Base-by-base conservation (phyloP, 1,284 basidiomycete genomes). In the Ceratobasidium sp. region DNA sequence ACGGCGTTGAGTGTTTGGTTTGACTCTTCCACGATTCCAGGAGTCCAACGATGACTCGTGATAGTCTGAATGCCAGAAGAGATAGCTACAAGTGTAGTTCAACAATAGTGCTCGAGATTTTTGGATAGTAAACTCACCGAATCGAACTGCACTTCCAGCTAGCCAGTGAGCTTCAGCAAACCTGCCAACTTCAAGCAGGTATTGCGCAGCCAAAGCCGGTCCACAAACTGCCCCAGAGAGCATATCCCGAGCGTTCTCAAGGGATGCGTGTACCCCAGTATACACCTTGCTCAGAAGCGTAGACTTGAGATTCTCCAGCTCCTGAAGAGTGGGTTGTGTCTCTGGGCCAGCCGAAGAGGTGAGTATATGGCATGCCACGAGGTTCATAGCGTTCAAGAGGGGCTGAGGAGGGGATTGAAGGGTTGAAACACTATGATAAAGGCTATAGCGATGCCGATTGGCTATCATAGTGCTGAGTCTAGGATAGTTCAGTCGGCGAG, bases 121-220 rank as follows among this genome's bases (percentile, higher is more conserved):
- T 19, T 2, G n/a, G 14, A 14, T 19, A 36, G 33, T 11, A 41
- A 36, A 41, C 65, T 67, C 24, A 67, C 65, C 65, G 27, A 67
- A 67, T 29, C 65, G 29, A 24, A 67, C 33, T 4, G 65, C 65
- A 56, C 33, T 67, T 15, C 65, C 54, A 33, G 65, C 65, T 36
- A 67, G 51, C 65, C 65, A 67, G 17, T 67, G 65, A 14, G 65
- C 65, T 36, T 67, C 65, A 22, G 50, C 36, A 51, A 67, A 67
- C 19, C 51, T 50, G 9, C 65, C 65, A 2, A 56, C 51, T 44
- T 67, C 48, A 36, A 67, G 65, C 24, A 67, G 41, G 51, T 67
- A 67, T 33, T 67, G 65, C 4, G 65, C 50, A 33, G 65, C 65
- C 19, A 67, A 36, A 15, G 65, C 65, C 15, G 65, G 65, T n/a